Evolutionary conservation across 2,329 filamentous ascomycete genomes (phyloP).

Genomic region (Trichoderma brevicompactum): DNA sequence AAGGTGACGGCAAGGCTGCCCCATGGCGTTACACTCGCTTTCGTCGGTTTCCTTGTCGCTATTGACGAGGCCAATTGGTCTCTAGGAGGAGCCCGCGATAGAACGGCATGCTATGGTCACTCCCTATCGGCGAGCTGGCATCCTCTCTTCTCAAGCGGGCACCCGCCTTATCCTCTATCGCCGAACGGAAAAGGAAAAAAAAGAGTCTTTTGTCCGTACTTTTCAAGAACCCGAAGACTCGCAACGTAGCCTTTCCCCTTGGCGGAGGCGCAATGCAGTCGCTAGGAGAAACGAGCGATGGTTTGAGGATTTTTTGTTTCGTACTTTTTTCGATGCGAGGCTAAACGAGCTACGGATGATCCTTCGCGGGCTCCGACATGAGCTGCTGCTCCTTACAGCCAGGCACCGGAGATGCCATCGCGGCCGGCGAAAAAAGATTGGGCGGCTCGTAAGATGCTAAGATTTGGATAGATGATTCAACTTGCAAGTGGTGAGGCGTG

Average conservation of each 20-base stretch:
- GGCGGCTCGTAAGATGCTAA: no score
- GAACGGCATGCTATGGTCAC: no score
- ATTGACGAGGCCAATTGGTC: no score
- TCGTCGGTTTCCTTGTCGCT: neutral
- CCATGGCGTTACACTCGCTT: slow-evolving; percentile 6
- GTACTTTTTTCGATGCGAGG: neutral
- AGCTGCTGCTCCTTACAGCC: neutral
- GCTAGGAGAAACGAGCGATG: no score
- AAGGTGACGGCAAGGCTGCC: slow-evolving; percentile 11
- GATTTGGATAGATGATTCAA: no score
- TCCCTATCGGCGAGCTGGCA: no score
- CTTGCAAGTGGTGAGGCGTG: no score
- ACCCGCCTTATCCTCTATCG: no score
- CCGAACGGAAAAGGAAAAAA: neutral
- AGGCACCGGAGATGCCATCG: neutral
- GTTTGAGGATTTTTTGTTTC: neutral
- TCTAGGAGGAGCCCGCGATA: no score
- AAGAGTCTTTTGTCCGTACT: neutral
- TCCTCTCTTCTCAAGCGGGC: no score
- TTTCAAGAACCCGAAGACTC: slow-evolving; percentile 8
- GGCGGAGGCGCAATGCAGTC: slow-evolving; percentile 11
- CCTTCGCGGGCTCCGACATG: slow-evolving; percentile 9
- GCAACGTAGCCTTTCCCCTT: neutral
- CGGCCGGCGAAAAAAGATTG: no score
- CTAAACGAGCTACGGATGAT: slow-evolving; percentile 4